A percentile compares a stretch with the other conserved stretches of the same genome.
Evolutionary conservation across 2,329 filamentous ascomycete genomes (phyloP).

Genomic region (Trichoderma cornu-damae): DNA sequence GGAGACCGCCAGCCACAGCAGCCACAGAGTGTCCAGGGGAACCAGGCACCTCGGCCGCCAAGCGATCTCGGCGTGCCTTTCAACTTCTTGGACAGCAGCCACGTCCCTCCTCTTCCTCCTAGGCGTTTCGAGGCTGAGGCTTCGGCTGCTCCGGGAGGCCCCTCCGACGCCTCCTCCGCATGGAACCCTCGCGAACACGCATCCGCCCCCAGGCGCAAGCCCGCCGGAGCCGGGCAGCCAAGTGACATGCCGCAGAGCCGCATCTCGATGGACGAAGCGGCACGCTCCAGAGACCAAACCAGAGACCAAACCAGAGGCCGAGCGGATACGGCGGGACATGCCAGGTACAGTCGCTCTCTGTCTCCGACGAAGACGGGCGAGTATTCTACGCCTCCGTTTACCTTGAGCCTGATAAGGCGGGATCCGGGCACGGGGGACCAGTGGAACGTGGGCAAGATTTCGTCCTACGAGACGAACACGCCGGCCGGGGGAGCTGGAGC

Average conservation of each 20-base stretch:
- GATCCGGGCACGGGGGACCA: conserved; percentile 64
- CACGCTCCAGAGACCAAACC: not conserved
- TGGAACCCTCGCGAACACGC: conserved; percentile 19
- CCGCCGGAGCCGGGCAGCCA: conserved; percentile 26
- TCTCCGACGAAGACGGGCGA: conserved; percentile 36
- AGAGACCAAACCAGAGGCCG: conserved; percentile 8
- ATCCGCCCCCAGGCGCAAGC: conserved; percentile 26
- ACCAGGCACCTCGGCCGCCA: not conserved
- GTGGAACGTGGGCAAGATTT: conserved; percentile 69
- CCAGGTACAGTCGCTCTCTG: conserved; percentile 28
- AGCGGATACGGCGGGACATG: not conserved
- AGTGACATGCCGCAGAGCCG: not conserved
- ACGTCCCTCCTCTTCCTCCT: conserved; percentile 14
- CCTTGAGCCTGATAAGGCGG: conserved; percentile 64
- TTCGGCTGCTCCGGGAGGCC: conserved; percentile 13
- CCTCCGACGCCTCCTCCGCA: conserved; percentile 6
- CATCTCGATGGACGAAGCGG: not conserved
- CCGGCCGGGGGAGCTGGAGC: conserved; percentile 24
- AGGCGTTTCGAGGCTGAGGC: conserved; percentile 19
- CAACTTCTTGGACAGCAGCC: conserved; percentile 21
- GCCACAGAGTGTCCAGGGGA: not conserved
- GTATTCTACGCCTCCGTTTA: conserved; percentile 39
- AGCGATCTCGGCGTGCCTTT: conserved; percentile 22
- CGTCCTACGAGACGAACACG: conserved; percentile 46
- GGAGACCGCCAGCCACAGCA: conserved; percentile 3